Evolutionary conservation across 306 rosid species (phyloP).

Genomic region (Dryas octopetala): DNA sequence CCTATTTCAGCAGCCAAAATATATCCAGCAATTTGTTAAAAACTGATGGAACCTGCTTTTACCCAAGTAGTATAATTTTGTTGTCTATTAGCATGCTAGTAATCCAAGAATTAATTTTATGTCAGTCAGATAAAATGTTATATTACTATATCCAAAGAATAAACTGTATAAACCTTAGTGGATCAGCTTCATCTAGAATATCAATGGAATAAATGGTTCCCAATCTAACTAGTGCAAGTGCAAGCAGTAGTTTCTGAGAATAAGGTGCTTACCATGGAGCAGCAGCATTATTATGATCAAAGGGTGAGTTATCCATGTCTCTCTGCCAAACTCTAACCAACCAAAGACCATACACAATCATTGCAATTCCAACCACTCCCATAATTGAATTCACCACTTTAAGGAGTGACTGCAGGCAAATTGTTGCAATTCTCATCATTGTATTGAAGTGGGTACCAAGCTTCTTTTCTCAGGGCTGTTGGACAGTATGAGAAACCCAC

Average conservation of each 20-base stretch:
- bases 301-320: conserved; percentile 14
- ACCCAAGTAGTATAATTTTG: too few relatives aligned
- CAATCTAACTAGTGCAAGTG: too few relatives aligned
- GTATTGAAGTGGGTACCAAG: neutral
- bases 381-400: conserved; percentile 34
- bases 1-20: neutral
- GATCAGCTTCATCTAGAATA: neutral
- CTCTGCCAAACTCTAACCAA: conserved; percentile 42
- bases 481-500: neutral
- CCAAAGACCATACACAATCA: conserved; percentile 38
- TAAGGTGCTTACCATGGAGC: conserved; percentile 30
- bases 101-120: too few relatives aligned
- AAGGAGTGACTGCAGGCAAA: conserved; percentile 28
- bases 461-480: neutral
- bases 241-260: neutral
- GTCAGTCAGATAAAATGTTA: too few relatives aligned
- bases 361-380: conserved; percentile 47
- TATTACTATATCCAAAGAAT: too few relatives aligned
- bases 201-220: neutral
- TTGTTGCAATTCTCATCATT: conserved; percentile 24
- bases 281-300: conserved; percentile 2
- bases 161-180: too few relatives aligned
- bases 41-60: too few relatives aligned
- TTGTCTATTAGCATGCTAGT: too few relatives aligned
- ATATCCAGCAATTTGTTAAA: neutral